A percentile compares a stretch with the other conserved stretches of the same genome.
phyloP scores from a whole-genome alignment of 2,329 filamentous ascomycete genomes.

The Diatrype stigma region DNA sequence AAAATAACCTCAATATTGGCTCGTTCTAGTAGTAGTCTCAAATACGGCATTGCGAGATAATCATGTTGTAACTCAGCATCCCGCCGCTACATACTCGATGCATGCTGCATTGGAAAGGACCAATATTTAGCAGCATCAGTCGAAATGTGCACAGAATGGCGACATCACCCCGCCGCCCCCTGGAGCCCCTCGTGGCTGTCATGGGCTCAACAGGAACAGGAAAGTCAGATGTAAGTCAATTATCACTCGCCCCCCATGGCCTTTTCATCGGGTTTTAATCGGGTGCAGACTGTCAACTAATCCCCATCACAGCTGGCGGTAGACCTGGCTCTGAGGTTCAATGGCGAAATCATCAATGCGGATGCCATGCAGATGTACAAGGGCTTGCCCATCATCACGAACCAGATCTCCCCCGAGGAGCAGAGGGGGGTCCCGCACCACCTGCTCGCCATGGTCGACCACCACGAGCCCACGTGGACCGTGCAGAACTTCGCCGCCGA shows the following conservation, averaged over 20 bases:
- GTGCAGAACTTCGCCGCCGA: conserved; percentile 73
- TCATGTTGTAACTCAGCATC: no score
- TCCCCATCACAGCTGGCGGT: conserved; percentile 68
- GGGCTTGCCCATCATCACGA: conserved; percentile 90
- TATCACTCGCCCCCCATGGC: no score
- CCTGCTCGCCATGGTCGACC: conserved; percentile 71
- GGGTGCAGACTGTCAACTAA: no score
- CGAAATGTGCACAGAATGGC: conserved; percentile 34
- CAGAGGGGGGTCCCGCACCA: conserved; percentile 81
- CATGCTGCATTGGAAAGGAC: no score
- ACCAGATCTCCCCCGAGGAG: conserved; percentile 77
- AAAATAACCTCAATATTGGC: no score
- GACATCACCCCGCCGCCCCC: conserved; percentile 32
- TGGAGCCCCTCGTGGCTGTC: conserved; percentile 69
- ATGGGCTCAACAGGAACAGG: conserved; percentile 90
- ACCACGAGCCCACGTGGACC: conserved; percentile 77
- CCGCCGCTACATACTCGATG: no score
- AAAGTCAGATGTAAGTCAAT: conserved; percentile 38
- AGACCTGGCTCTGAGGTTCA: conserved; percentile 74
- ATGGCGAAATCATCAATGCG: conserved; percentile 93
- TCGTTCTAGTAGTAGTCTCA: no score
- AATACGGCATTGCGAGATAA: no score
- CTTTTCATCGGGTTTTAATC: no score
- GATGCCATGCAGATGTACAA: conserved; percentile 98
- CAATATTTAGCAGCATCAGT: neutral